Conservation (phyloP, 2,329 filamentous ascomycete genomes). For the Trichoderma endophyticum region DNA sequence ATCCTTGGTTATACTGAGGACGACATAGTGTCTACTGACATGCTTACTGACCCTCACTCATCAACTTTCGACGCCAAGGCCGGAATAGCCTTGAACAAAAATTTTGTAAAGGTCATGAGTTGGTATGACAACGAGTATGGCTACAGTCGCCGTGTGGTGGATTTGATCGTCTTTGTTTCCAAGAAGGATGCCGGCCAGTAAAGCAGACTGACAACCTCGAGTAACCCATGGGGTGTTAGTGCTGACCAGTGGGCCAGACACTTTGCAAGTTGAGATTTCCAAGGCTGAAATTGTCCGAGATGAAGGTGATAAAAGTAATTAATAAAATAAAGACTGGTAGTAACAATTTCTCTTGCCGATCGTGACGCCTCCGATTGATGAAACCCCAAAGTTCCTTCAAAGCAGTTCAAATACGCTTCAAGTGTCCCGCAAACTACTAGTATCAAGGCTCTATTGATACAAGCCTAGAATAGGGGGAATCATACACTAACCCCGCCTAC, state of each 20-base stretch:
- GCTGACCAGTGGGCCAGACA: not conserved
- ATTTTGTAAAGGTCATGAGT: not conserved
- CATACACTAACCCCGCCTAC: not conserved
- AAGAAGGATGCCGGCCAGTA: not conserved
- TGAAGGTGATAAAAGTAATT: not conserved
- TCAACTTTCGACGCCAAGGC: not conserved
- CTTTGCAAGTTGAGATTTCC: not conserved
- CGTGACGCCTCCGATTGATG: not conserved
- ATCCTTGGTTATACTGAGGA: not conserved
- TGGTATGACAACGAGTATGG: not conserved
- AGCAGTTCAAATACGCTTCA: not conserved
- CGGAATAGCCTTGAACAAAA: not conserved
- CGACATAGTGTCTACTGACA: not conserved
- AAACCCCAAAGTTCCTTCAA: not conserved
- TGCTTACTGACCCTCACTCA: not conserved
- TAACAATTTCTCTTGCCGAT: not conserved
- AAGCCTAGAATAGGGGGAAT: not conserved
- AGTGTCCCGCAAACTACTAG: not conserved
- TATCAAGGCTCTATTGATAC: not conserved
- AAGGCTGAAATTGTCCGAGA: not conserved
- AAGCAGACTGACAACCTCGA: not conserved
- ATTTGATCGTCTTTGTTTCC: not conserved
- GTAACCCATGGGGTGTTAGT: not conserved
- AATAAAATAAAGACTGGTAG: not conserved
- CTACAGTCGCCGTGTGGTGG: not conserved